Conservation (phyloP, 805 yeast genomes). For the Yamadazyma sp. region DNA sequence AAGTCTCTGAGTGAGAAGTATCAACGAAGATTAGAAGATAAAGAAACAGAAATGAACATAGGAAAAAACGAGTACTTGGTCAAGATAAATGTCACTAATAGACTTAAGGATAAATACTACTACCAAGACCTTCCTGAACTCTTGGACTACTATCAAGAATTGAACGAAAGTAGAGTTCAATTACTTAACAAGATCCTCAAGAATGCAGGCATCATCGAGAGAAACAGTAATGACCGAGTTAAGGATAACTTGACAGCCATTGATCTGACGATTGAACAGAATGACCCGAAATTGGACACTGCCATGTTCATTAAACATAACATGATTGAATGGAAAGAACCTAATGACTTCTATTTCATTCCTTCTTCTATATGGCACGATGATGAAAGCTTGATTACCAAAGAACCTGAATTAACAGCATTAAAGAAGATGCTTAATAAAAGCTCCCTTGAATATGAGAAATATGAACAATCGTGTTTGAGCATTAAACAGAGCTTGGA, state of each 20-base stretch:
- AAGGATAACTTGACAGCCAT: constrained; percentile 52
- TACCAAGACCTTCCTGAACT: constrained; percentile 11
- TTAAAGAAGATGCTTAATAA: constrained; percentile 52
- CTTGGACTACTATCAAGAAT: constrained; percentile 50
- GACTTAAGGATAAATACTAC: constrained; percentile 79
- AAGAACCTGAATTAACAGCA: constrained; percentile 56
- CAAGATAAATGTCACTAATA: constrained; percentile 78
- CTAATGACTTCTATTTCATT: constrained; percentile 76
- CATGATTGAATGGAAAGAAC: constrained; percentile 72
- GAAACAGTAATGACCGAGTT: constrained; percentile 43
- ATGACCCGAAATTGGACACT: constrained; percentile 71
- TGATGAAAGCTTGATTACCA: constrained; percentile 69
- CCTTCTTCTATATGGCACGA: constrained; percentile 98
- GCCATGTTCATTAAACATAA: constrained; percentile 94
- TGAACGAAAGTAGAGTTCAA: constrained; percentile 75
- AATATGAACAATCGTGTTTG: constrained; percentile 41
- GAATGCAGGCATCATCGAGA: constrained; percentile 61
- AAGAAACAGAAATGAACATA: constrained; percentile 78
- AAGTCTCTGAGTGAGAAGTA: constrained; percentile 51
- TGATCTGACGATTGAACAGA: constrained; percentile 61
- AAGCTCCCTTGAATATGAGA: constrained; percentile 38
- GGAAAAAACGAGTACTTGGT: constrained; percentile 84
- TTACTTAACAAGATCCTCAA: constrained; percentile 68
- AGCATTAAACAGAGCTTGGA: constrained; percentile 53
- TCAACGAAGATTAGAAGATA: constrained; percentile 55